Conservation (phyloP, 768 basidiomycete genomes). For the Rubroboletus pulcherrimus region DNA sequence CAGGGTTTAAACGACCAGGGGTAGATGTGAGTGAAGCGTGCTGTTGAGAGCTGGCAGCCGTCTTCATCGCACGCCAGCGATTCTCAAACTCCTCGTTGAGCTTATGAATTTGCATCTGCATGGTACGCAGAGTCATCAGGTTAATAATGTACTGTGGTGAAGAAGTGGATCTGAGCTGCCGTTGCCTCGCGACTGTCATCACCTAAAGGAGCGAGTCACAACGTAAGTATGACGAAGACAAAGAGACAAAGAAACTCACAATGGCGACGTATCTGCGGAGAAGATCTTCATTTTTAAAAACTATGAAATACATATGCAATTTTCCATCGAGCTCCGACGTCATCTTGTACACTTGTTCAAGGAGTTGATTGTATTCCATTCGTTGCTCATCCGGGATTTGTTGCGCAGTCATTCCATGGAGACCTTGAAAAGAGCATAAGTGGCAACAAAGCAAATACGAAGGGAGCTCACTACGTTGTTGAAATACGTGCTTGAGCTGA, state of each 20-base stretch:
- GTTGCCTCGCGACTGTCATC: conserved; percentile 38
- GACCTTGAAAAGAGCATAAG: conserved; percentile 28
- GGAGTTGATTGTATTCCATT: conserved; percentile 45
- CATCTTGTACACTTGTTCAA: conserved; percentile 48
- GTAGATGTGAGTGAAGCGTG: background rate
- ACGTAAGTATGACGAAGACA: conserved; percentile 5
- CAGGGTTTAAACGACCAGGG: conserved; percentile 1
- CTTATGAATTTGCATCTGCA: conserved; percentile 42
- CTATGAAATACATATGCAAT: conserved; percentile 43
- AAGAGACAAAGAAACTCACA: conserved; percentile 38
- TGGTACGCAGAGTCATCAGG: conserved; percentile 39
- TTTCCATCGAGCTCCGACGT: conserved; percentile 48
- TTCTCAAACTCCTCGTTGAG: conserved; percentile 40
- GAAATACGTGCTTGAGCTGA: conserved; percentile 34
- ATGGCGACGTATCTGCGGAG: conserved; percentile 52
- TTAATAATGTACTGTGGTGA: conserved; percentile 33
- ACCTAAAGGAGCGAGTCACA: conserved; percentile 32
- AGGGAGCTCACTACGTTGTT: conserved; percentile 27
- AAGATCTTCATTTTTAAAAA: conserved; percentile 45
- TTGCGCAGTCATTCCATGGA: conserved; percentile 32
- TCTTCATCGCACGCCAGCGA: conserved; percentile 26
- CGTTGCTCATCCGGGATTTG: conserved; percentile 53
- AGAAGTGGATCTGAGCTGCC: conserved; percentile 19
- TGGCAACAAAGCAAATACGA: conserved; percentile 6
- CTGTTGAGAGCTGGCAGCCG: conserved; percentile 3